Conservation (phyloP, 352 stramenopile species). For the Phytopythium montanum region DNA sequence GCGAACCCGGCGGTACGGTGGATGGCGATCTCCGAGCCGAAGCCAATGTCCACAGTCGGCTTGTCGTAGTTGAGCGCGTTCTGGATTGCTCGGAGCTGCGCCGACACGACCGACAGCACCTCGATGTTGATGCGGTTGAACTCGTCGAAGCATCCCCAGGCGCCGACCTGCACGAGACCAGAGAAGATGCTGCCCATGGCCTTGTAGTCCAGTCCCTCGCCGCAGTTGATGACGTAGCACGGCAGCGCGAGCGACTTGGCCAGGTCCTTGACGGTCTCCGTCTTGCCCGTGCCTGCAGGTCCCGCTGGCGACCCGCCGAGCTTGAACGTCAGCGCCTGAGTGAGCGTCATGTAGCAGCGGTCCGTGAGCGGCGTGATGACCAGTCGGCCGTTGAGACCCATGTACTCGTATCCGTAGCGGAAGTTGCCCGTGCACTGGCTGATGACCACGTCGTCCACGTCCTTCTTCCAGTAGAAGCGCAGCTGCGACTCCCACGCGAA, state of each 20-base stretch:
- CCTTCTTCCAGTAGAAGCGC: slow-evolving; percentile 90
- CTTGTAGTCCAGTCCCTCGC: slow-evolving; percentile 92
- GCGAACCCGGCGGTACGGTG: slow-evolving; percentile 91
- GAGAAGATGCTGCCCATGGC: slow-evolving; percentile 91
- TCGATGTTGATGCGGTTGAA: slow-evolving; percentile 90
- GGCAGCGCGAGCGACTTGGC: slow-evolving; percentile 90
- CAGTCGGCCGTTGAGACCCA: slow-evolving; percentile 89
- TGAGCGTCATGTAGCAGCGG: slow-evolving; percentile 94
- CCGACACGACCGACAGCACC: slow-evolving; percentile 81
- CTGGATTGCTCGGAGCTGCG: slow-evolving; percentile 90
- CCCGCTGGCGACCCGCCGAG: slow-evolving; percentile 87
- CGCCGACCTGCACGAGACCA: slow-evolving; percentile 84
- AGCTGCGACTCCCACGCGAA: slow-evolving; percentile 91
- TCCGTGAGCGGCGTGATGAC: slow-evolving; percentile 93
- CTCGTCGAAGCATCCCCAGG: slow-evolving; percentile 86
- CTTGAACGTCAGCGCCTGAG: slow-evolving; percentile 92
- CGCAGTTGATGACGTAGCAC: slow-evolving; percentile 92
- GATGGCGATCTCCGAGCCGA: slow-evolving; percentile 89
- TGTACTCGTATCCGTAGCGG: slow-evolving; percentile 94
- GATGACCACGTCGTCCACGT: slow-evolving; percentile 88
- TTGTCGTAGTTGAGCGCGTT: slow-evolving; percentile 92
- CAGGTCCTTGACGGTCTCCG: slow-evolving; percentile 92
- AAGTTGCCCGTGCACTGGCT: slow-evolving; percentile 91
- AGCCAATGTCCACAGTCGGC: slow-evolving; percentile 89
- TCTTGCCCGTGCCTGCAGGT: slow-evolving; percentile 91